Percentiles rank a stretch among this genome's conserved stretches.
These are phyloP conservation scores for Hypoxylon sp. DNA, from an alignment of 2,329 filamentous ascomycete species.

Conservation along the genomic window DNA sequence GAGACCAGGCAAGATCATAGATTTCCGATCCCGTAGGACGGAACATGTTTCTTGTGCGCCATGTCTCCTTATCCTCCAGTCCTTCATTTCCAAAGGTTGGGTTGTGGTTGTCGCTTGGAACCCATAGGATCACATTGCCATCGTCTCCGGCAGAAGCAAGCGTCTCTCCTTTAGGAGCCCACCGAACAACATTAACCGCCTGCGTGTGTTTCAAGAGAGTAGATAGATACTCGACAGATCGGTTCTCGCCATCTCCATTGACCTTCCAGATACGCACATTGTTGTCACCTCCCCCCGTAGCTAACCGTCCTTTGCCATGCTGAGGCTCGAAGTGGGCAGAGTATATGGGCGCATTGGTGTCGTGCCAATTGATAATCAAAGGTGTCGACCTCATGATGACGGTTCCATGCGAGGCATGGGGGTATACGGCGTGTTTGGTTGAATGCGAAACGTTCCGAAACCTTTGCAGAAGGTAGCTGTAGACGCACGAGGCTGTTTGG, in stretches of 20 bases:
- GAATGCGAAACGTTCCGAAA: conserved; percentile 1
- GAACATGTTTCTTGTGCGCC: conserved; percentile 98
- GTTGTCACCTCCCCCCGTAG: conserved; percentile 95
- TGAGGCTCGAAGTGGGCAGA: conserved; percentile 95
- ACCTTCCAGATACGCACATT: conserved; percentile 95
- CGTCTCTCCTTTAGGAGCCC: conserved; percentile 92
- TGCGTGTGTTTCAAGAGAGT: conserved; percentile 94
- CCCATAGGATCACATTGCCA: conserved; percentile 96
- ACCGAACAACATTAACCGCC: conserved; percentile 96
- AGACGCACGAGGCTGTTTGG: conserved; percentile 22
- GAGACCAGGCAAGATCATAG: conserved; percentile 98
- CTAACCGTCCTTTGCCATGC: conserved; percentile 87
- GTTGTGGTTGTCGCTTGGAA: conserved; percentile 79
- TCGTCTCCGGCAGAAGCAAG: conserved; percentile 96
- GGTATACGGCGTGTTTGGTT: conserved; percentile 10
- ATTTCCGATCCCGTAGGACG: conserved; percentile 94
- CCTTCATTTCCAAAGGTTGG: conserved; percentile 82
- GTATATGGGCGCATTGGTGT: conserved; percentile 96
- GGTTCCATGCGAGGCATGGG: conserved; percentile 37
- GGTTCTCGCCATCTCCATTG: conserved; percentile 82
- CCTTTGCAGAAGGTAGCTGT: background rate
- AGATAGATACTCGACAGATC: conserved; percentile 89
- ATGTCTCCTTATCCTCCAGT: conserved; percentile 93
- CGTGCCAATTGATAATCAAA: conserved; percentile 98
- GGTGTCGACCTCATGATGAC: conserved; percentile 91